These are phyloP conservation scores for Syzygium syzygioides DNA, from an alignment of 441 rosid genomes.

Conservation along the genomic window DNA sequence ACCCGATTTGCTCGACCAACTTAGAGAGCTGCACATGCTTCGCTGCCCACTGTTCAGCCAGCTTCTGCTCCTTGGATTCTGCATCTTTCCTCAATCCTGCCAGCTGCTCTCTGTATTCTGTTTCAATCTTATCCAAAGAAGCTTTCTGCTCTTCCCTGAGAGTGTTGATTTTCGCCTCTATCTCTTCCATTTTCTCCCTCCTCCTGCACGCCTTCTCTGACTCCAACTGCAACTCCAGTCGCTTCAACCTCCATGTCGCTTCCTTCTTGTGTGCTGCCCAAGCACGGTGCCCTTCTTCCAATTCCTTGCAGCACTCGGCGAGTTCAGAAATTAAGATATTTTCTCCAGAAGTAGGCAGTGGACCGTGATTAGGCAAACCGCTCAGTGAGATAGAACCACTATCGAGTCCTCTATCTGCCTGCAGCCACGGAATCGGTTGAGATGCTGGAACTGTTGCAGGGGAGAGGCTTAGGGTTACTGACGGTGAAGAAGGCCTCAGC, in stretches of 20 bases:
- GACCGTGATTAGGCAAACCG: conserved; percentile 32
- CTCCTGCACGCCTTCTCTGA: conserved; percentile 75
- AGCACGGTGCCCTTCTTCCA: conserved; percentile 88
- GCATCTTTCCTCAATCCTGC: conserved; percentile 74
- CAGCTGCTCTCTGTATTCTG: conserved; percentile 75
- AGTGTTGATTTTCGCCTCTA: conserved; percentile 72
- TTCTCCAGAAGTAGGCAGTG: conserved; percentile 44
- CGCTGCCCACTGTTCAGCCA: conserved; percentile 80
- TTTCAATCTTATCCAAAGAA: conserved; percentile 73
- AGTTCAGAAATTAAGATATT: conserved; percentile 56
- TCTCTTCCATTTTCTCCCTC: conserved; percentile 89
- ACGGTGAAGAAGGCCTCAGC: conserved; percentile 69
- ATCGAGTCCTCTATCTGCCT: conserved; percentile 57
- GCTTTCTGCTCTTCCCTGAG: conserved; percentile 83
- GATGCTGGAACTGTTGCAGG: conserved; percentile 71
- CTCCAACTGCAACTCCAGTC: conserved; percentile 93
- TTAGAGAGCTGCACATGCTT: conserved; percentile 67
- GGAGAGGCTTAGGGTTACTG: conserved; percentile 79
- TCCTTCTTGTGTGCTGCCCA: conserved; percentile 89
- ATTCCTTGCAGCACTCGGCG: conserved; percentile 80
- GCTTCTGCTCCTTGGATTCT: conserved; percentile 81
- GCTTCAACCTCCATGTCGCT: conserved; percentile 88
- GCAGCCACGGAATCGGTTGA: conserved; percentile 82
- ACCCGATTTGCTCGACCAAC: conserved; percentile 71
- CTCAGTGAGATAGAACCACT: conserved; percentile 37